These are phyloP conservation scores for Paspalum vaginatum DNA, from an alignment of 176 grass and related monocot species.

Conservation along the genomic window DNA sequence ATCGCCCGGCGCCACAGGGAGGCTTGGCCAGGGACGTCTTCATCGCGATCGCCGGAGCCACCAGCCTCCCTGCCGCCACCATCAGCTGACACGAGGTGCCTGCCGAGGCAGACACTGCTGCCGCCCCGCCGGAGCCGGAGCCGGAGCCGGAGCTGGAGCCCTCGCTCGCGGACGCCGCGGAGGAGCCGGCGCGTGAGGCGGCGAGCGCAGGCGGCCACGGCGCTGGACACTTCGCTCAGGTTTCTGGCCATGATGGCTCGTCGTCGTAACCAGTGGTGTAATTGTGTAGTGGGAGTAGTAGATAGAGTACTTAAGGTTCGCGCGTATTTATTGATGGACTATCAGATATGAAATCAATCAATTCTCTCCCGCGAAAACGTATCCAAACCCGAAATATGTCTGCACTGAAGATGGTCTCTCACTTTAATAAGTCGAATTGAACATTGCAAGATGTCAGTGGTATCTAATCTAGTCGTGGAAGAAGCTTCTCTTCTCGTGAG, in stretches of 20 bases:
- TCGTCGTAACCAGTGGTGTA: not conserved
- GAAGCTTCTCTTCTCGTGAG: not conserved
- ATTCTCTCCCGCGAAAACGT: not conserved
- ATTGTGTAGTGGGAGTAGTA: not conserved
- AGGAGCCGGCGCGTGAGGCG: constrained; percentile 46
- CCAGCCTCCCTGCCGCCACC: not conserved
- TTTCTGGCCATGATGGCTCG: constrained; percentile 40
- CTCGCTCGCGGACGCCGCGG: constrained; percentile 20
- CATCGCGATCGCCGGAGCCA: not conserved
- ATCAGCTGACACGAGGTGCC: not conserved
- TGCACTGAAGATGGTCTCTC: not conserved
- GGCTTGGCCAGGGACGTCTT: not conserved
- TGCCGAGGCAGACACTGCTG: not conserved
- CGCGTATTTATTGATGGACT: not conserved
- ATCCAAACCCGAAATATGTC: not conserved
- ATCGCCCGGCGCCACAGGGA: constrained; percentile 63
- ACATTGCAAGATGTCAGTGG: not conserved
- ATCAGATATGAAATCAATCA: not conserved
- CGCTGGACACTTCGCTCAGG: constrained; percentile 36
- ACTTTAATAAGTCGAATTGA: not conserved
- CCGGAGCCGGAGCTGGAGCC: not conserved
- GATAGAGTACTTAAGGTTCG: too few species aligned
- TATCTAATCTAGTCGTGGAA: not conserved
- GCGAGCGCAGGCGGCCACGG: constrained; percentile 27
- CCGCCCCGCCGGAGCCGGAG: not conserved